A percentile compares a stretch with the other conserved stretches of the same genome.
These are phyloP conservation scores for Serendipita indica DNA, from an alignment of 768 basidiomycete species.

Conservation along the genomic window DNA sequence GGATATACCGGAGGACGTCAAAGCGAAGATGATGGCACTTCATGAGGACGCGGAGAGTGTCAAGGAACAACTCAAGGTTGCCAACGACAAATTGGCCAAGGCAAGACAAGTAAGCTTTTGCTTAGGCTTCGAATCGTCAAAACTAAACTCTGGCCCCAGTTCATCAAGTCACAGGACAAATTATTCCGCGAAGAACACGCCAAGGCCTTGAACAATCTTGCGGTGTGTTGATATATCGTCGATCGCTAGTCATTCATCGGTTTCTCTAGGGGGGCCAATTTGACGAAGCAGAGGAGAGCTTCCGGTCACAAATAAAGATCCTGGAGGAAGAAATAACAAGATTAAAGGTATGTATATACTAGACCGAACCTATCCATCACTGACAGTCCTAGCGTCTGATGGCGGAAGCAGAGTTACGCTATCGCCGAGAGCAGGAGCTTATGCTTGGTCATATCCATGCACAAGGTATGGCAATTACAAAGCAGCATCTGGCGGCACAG, in stretches of 20 bases:
- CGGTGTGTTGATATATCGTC: constrained; percentile 28
- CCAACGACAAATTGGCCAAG: constrained; percentile 63
- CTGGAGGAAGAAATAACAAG: constrained; percentile 45
- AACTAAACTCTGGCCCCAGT: constrained; percentile 30
- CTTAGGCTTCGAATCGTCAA: not conserved
- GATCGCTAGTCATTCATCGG: not conserved
- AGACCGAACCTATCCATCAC: not conserved
- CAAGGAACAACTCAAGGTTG: constrained; percentile 55
- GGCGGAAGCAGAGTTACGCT: constrained; percentile 40
- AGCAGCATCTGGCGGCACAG: constrained; percentile 42
- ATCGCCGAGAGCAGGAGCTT: constrained; percentile 63
- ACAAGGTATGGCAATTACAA: constrained; percentile 46
- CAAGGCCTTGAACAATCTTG: constrained; percentile 31
- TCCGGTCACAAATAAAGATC: constrained; percentile 48
- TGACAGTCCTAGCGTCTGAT: constrained; percentile 29
- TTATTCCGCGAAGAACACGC: constrained; percentile 71
- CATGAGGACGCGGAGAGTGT: constrained; percentile 64
- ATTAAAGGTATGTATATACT: constrained; percentile 23
- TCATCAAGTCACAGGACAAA: constrained; percentile 86
- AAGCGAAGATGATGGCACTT: constrained; percentile 51
- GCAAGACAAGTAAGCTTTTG: constrained; percentile 47
- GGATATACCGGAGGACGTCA: constrained; percentile 71
- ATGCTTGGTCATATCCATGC: constrained; percentile 66
- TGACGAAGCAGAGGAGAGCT: constrained; percentile 57
- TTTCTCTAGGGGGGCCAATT: constrained; percentile 32